A percentile compares a stretch with the other conserved stretches of the same genome.
Evolutionary conservation across 2,329 filamentous ascomycete genomes (phyloP).

Genomic region (Tolypocladium endophyticum): DNA sequence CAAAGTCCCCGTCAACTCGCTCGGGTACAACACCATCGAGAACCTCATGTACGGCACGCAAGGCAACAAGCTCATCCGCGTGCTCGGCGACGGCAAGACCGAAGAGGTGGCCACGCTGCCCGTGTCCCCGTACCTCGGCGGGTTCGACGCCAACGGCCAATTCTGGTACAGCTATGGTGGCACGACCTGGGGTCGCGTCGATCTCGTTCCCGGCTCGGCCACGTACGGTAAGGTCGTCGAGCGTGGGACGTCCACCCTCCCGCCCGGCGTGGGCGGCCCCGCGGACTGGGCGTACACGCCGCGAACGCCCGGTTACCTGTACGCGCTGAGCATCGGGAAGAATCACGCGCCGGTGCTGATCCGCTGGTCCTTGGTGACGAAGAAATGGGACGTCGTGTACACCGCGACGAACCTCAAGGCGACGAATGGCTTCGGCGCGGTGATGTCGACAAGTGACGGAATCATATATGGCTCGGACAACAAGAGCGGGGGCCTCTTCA

Average conservation of each 20-base stretch:
- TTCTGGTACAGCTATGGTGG: not conserved
- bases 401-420: not conserved
- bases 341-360: not conserved
- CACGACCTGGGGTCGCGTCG: not conserved
- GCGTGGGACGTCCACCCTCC: not conserved
- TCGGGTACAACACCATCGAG: not conserved
- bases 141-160: not conserved
- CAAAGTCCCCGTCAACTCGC: not conserved
- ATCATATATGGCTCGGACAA: not conserved
- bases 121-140: not conserved
- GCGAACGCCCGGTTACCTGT: not conserved
- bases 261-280: not conserved
- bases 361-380: not conserved
- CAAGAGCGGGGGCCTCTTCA: not conserved
- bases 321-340: not conserved
- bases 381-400: not conserved
- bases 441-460: not conserved
- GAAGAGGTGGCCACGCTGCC: not conserved
- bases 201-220: not conserved
- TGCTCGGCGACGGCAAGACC: not conserved
- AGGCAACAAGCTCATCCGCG: not conserved
- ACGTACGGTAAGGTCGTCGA: not conserved
- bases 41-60: not conserved
- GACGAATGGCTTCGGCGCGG: not conserved
- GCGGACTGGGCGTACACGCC: not conserved